A percentile compares a stretch with the other conserved stretches of the same genome.
These are phyloP conservation scores for Pistacia vera DNA, from an alignment of 345 rosid genomes.

Conservation along the genomic window DNA sequence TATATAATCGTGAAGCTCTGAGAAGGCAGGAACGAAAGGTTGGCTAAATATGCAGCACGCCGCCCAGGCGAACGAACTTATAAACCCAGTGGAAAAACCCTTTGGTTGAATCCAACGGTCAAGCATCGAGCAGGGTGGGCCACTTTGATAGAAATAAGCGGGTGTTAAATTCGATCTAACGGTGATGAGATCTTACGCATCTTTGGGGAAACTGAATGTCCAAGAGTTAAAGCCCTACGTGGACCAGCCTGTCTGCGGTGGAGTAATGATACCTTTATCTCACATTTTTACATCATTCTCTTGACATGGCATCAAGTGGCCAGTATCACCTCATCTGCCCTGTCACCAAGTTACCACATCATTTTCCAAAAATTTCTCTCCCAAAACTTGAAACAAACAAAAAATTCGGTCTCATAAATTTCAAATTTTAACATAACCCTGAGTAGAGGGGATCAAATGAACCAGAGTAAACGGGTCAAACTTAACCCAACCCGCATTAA, in stretches of 20 bases:
- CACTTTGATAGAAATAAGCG: background rate
- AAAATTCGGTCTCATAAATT: no score
- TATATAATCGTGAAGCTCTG: background rate
- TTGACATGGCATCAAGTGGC: no score
- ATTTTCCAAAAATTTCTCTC: no score
- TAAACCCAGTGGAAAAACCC: background rate
- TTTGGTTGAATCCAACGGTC: background rate
- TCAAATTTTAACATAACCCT: no score
- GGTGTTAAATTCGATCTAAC: background rate
- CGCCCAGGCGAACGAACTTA: background rate
- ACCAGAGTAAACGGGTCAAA: no score
- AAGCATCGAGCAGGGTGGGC: background rate
- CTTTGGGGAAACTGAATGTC: background rate
- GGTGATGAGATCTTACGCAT: background rate
- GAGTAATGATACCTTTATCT: no score
- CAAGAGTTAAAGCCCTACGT: background rate
- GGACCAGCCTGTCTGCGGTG: background rate
- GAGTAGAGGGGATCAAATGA: no score
- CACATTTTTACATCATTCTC: no score
- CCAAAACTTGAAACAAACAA: no score
- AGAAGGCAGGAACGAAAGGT: background rate
- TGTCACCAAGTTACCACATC: no score
- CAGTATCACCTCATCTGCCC: no score
- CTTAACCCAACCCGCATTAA: no score
- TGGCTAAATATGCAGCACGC: background rate